A percentile compares a stretch with the other conserved stretches of the same genome.
Conservation (phyloP, 768 basidiomycete genomes). For the Tricholoma hemisulphureum region DNA sequence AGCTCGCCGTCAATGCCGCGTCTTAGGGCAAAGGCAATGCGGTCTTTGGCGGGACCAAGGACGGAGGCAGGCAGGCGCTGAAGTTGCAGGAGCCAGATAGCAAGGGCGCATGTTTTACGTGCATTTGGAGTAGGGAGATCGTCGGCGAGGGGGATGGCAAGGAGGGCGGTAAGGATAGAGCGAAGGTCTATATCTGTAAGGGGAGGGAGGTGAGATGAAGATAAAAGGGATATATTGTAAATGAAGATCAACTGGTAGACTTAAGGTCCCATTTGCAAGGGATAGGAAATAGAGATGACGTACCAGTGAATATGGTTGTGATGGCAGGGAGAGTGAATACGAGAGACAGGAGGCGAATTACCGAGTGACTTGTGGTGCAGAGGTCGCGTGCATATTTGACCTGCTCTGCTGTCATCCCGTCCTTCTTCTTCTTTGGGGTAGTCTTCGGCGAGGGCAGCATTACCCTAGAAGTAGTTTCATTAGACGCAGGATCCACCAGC, state of each 20-base stretch:
- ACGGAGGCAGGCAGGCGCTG: constrained; percentile 67
- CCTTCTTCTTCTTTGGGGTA: constrained; percentile 65
- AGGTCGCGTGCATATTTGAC: constrained; percentile 79
- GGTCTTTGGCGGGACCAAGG: constrained; percentile 58
- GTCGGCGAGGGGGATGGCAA: constrained; percentile 70
- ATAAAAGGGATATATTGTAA: constrained; percentile 2
- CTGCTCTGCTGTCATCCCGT: constrained; percentile 74
- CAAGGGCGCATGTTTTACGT: constrained; percentile 80
- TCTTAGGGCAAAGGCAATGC: constrained; percentile 68
- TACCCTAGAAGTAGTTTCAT: constrained; percentile 19
- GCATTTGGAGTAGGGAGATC: constrained; percentile 78
- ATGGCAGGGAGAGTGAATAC: constrained; percentile 61
- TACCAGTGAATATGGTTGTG: constrained; percentile 62
- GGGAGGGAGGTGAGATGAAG: constrained; percentile 5
- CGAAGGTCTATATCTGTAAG: constrained; percentile 60
- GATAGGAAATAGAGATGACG: constrained; percentile 9
- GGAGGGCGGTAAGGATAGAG: constrained; percentile 57
- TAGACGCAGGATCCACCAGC: constrained; percentile 51
- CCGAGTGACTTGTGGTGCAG: constrained; percentile 69
- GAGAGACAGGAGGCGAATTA: constrained; percentile 61
- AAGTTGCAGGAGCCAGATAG: constrained; percentile 70
- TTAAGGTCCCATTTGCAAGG: not conserved
- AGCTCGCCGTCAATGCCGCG: constrained; percentile 82
- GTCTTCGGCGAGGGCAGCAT: constrained; percentile 65
- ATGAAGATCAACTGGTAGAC: not conserved